Base-by-base conservation (phyloP, 495 filamentous ascomycete genomes). In the Xylaria curta region DNA sequence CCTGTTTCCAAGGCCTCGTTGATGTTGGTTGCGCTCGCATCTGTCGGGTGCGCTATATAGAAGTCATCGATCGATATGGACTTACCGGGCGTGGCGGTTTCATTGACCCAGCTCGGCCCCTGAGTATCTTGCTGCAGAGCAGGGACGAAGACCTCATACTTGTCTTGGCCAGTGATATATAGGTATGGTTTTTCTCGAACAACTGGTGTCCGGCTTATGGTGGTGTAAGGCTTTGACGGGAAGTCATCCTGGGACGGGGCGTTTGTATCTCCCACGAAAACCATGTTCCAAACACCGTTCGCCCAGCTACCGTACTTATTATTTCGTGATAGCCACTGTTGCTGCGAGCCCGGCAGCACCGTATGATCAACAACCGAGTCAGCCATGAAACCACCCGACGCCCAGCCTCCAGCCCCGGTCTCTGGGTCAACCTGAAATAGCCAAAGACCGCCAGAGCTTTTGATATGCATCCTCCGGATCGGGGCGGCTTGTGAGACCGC, bases 281-380 rank as follows among this genome's bases (percentile, higher is more conserved):
- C 78, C 78, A 79, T 79, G 33, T 79, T 79, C 78, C 78, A 79
- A 2, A 79, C 78, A 42, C 66, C 78, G 26, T 79, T 79, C 0
- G 78, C 76, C 78, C 78, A 79, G 38, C 74, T 78, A 24, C 78
- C 78, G 24, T 78, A 79, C 62, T 63, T 72, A 44, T 78, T 79
- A n/a, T 79, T 79, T 17, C 78, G 76, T 9, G 78, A 79, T 28
- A 79, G 46, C 78, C 78, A 79, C 44, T 79, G 78, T 69, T 79
- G 78, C 44, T 79, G 78, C 51, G 78, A 79, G n/a, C 78, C 78
- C 21, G 78, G 78, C 6, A 79, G 72, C 12, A 79, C 67, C 54
- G 67, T 61, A 5, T 69, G n/a, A 31, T 79, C 78, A 19, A 79
- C 74, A 7, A 76, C 62, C 40, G 78, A 79, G 26, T 79, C 78